Conservation (phyloP, 352 stramenopile genomes). For the Elongisporangium anandrum region DNA sequence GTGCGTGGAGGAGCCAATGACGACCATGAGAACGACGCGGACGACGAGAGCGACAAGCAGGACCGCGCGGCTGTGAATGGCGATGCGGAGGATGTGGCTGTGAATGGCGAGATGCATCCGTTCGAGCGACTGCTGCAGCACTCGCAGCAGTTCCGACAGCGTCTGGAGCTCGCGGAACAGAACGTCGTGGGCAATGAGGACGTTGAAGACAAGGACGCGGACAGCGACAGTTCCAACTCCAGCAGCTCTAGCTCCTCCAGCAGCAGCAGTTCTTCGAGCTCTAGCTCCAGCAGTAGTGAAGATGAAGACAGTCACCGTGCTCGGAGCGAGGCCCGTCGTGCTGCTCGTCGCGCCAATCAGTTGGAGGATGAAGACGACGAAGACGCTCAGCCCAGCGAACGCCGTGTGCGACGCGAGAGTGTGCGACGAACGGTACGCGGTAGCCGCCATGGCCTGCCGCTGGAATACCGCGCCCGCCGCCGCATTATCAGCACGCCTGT, state of each 20-base stretch:
- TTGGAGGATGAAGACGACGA: constrained; percentile 4
- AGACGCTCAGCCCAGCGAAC: constrained; percentile 1
- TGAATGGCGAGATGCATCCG: constrained; percentile 36
- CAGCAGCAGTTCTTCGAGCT: not conserved
- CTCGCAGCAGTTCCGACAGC: constrained; percentile 54
- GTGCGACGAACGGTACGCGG: constrained; percentile 3
- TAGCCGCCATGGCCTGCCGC: not conserved
- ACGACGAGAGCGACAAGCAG: constrained; percentile 3
- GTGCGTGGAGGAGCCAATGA: constrained; percentile 3
- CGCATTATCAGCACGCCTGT: constrained; percentile 15
- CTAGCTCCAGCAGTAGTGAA: constrained; percentile 6
- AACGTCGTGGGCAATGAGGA: constrained; percentile 12
- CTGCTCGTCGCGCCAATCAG: not conserved
- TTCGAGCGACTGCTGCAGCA: constrained; percentile 66
- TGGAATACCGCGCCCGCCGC: constrained; percentile 9
- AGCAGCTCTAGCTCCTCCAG: constrained; percentile 3
- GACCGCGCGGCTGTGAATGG: not conserved
- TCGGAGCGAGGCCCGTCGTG: not conserved
- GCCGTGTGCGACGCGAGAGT: constrained; percentile 1
- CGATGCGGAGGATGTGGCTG: not conserved
- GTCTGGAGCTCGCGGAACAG: constrained; percentile 18
- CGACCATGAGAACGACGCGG: constrained; percentile 11
- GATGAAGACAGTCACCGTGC: constrained; percentile 4
- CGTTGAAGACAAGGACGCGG: constrained; percentile 7
- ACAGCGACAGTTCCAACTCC: constrained; percentile 11